Evolutionary conservation across 2,329 filamentous ascomycete species (phyloP), one percentile per base, ranked within the genome.

Genomic region (Hypoxylon sp.): DNA sequence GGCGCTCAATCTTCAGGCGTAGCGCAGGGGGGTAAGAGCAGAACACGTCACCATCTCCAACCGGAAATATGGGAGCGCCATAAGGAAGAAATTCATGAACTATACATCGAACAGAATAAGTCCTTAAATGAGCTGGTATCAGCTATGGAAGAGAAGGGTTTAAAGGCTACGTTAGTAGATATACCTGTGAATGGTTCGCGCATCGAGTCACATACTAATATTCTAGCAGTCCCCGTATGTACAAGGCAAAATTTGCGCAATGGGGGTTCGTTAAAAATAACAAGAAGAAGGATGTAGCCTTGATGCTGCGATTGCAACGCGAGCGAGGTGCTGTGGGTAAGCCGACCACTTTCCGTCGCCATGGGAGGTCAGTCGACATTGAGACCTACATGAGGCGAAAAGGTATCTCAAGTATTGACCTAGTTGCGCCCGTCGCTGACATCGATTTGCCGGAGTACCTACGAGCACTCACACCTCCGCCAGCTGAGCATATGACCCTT

Each of bases 231-330:
- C 57, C 70, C 24, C 71, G 72, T 44, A 75, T 75, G 73, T 75
- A 74, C 50, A 75, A 75, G 46, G 68, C 72, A 6, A 74, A 72
- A 44, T 71, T 75, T 48, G 60, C 64, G 22, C 70, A 73, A 68
- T 75, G 73, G 73, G 72, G 73, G 1, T 75, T 73, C 57, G 70
- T 70, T 13, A 75, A 75, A 55, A 75, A 75, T 46, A 75, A 75
- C 42, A 69, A 67, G 57, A 70, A 68, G 57, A 71, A 72, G 13
- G 72, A 74, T 48, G 70, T 75, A 22, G 72, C 72, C 13, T 61
- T 68, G 68, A 75, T 75, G 72, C 53, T 75, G 17, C 66, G 69
- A 53, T 35, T 72, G 24, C 68, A 74, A 44, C 68, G 66, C 22
- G 60, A 74, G 35, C 66, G 73, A 35, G 68, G 70, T 26, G 73